Base-by-base conservation (phyloP, 179 eudicot species). In the Spinacia oleracea region DNA sequence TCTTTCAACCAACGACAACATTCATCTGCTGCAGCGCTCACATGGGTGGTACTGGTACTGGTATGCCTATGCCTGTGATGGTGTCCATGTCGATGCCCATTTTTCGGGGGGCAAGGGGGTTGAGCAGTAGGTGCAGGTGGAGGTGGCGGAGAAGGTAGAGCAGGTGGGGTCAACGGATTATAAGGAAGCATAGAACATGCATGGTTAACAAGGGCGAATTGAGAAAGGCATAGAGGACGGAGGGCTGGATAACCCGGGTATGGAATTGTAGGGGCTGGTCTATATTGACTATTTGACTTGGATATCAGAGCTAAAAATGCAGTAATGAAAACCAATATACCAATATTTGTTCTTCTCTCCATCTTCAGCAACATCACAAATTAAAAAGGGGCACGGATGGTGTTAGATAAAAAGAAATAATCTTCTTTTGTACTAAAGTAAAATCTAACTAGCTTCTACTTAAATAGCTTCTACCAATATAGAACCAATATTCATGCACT, bases 1-100 rank as follows among this genome's bases (percentile, higher is more conserved):
- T 84, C 84, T 62, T 75, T 79, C 79, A 92, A 43, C 95, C 97
- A 92, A 23, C 86, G 80, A 60, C 97, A 92, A 71, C 97, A 92
- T 35, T 92, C 88, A 34, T 71, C 80, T 43, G 76, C 86, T 12
- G 40, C 82, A 11, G 89, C 78, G 1, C 76, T 77, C 78, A 77
- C 83, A 32, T 34, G 70, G 79, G 81, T 72, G 31, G 15, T n/a
- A 35, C 29, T 72, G 31, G 15, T n/a, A 35, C 29, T 32, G 29
- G 14, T 63, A 70, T 80, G 84, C 34, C 76, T 76, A 75, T 84
- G 88, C 68, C 73, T 56, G 67, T 83, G 88, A 58, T 85, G 82
- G 70, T 78, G 87, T 15, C 71, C 40, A 27, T 73, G 85, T 16
- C 75, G 43, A 38, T 78, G 84, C 11, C 76, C 16, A 40, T 50